These are phyloP conservation scores for Sporothrix pallida DNA, from an alignment of 2,329 filamentous ascomycete genomes.

Conservation along the genomic window DNA sequence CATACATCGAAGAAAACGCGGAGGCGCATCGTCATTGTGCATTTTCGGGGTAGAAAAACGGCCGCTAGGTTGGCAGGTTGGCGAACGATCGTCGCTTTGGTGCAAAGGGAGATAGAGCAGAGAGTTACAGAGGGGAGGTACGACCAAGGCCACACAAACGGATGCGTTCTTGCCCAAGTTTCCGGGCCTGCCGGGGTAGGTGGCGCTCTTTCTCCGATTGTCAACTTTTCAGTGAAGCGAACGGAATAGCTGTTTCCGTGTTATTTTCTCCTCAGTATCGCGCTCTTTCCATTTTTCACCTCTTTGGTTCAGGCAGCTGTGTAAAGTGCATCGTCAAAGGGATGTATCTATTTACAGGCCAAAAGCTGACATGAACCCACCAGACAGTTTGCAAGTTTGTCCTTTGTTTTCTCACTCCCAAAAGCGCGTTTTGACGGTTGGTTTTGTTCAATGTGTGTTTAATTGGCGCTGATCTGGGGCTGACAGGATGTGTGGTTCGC, in stretches of 20 bases:
- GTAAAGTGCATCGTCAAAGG: neutral
- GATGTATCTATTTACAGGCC: neutral
- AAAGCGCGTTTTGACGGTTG: too few relatives aligned
- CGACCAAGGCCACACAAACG: neutral
- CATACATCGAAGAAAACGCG: neutral
- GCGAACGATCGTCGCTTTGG: neutral
- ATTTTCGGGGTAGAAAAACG: neutral
- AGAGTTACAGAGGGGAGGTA: neutral
- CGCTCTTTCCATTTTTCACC: neutral
- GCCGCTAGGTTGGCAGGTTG: slow-evolving; percentile 10
- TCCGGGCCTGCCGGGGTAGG: slow-evolving; percentile 23
- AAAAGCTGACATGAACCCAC: neutral
- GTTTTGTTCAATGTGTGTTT: neutral
- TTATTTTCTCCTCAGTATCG: neutral
- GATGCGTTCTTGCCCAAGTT: slow-evolving; percentile 3
- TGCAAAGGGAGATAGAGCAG: neutral
- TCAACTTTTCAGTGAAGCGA: neutral
- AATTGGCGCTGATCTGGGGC: neutral
- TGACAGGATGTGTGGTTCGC: neutral
- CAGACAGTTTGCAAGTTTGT: neutral
- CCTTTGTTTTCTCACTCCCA: neutral
- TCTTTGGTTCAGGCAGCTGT: too few relatives aligned
- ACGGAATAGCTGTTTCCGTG: neutral
- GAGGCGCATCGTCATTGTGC: slow-evolving; percentile 23
- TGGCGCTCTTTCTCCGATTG: slow-evolving; percentile 2